Conservation (phyloP, 139 green algal species). For the Picochlorum costavermella region DNA sequence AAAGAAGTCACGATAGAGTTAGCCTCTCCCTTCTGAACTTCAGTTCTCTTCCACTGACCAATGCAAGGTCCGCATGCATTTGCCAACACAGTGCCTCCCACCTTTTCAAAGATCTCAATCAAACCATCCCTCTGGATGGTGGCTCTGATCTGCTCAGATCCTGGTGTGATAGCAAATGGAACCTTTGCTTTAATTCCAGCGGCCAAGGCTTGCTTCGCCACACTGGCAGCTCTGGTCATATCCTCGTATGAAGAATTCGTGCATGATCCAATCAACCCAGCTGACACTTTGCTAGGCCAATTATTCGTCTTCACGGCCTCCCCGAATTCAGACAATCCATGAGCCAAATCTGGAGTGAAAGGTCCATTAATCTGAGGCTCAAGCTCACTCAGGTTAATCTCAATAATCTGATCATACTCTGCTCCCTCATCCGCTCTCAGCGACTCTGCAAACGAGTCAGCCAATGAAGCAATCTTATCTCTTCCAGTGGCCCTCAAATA, state of each 20-base stretch:
- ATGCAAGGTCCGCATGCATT: constrained; percentile 94
- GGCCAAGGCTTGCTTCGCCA: constrained; percentile 72
- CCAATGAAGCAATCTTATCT: constrained; percentile 52
- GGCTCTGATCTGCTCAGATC: constrained; percentile 87
- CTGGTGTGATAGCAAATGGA: constrained; percentile 87
- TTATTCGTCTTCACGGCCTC: constrained; percentile 59
- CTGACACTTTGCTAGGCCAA: constrained; percentile 69
- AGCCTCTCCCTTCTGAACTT: constrained; percentile 76
- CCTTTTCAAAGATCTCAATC: constrained; percentile 82
- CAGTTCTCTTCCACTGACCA: constrained; percentile 91
- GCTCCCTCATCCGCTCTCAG: constrained; percentile 65
- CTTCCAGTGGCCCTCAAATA: constrained; percentile 82
- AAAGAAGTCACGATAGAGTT: constrained; percentile 93
- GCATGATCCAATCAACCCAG: constrained; percentile 86
- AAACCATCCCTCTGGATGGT: constrained; percentile 87
- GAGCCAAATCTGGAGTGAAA: constrained; percentile 88
- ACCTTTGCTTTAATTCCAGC: constrained; percentile 82
- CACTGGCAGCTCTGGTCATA: constrained; percentile 74
- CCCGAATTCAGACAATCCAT: constrained; percentile 71
- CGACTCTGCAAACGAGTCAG: constrained; percentile 63
- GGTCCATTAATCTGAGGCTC: constrained; percentile 93
- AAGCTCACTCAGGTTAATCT: constrained; percentile 85
- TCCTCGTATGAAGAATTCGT: constrained; percentile 93
- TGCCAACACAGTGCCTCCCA: constrained; percentile 88
- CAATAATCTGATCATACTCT: constrained; percentile 88